Percentiles rank a stretch among this genome's conserved stretches.
These are phyloP conservation scores for Trametes polyzona DNA, from an alignment of 1,284 basidiomycete species.

Conservation along the genomic window DNA sequence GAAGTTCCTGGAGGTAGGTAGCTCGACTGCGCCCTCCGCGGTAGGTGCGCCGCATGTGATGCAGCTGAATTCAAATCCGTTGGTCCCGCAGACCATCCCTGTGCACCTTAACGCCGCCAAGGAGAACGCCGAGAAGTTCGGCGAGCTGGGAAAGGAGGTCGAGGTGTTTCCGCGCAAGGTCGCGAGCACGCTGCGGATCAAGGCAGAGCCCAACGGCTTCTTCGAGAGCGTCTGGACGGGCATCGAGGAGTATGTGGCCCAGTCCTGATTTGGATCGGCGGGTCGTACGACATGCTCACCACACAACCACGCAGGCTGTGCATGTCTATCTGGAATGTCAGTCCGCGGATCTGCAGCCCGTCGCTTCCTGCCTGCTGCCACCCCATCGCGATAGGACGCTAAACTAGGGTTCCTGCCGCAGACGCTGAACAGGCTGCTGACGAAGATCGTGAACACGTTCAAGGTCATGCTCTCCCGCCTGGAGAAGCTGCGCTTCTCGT, in stretches of 20 bases:
- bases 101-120: slow-evolving; percentile 32
- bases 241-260: slow-evolving; percentile 32
- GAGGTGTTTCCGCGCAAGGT: slow-evolving; percentile 38
- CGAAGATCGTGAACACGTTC: slow-evolving; percentile 32
- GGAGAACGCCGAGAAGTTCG: slow-evolving; percentile 29
- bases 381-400: neutral
- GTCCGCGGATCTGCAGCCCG: neutral
- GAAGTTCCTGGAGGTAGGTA: slow-evolving; percentile 35
- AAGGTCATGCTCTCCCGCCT: slow-evolving; percentile 32
- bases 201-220: slow-evolving; percentile 33
- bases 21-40: neutral
- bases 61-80: neutral
- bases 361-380: neutral
- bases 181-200: slow-evolving; percentile 29
- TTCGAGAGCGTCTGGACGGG: slow-evolving; percentile 32
- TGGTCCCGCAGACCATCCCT: slow-evolving; percentile 29
- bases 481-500: slow-evolving; percentile 33
- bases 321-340: slow-evolving; percentile 36
- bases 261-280: neutral
- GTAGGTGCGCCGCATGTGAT: neutral
- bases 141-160: slow-evolving; percentile 33
- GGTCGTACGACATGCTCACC: neutral
- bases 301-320: slow-evolving; percentile 26
- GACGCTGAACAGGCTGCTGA: slow-evolving; percentile 22
- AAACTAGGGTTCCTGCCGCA: neutral